These are phyloP conservation scores for Tremella mesenterica DNA, from an alignment of 768 basidiomycete species.

Conservation along the genomic window DNA sequence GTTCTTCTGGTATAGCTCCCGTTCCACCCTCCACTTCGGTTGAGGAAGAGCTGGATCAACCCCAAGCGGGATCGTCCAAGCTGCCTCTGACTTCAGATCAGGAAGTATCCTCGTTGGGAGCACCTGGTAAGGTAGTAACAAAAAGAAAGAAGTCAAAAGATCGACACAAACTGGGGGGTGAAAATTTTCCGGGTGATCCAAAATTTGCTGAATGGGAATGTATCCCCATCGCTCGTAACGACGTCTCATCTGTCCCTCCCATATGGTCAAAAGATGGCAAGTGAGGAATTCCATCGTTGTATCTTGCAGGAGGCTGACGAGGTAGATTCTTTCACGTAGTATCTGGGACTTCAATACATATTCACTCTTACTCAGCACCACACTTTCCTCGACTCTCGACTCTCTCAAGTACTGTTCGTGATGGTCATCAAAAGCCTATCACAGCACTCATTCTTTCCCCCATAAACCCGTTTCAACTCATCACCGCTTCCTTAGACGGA, in stretches of 20 bases:
- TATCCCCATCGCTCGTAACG: conserved; percentile 31
- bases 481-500: conserved; percentile 79
- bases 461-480: conserved; percentile 76
- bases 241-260: conserved; percentile 49
- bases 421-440: conserved; percentile 52
- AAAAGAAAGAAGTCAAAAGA: neutral
- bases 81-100: neutral
- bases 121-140: too few relatives aligned
- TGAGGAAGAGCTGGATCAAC: too few relatives aligned
- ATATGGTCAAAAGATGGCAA: conserved; percentile 82
- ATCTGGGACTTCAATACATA: conserved; percentile 69
- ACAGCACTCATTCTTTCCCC: conserved; percentile 72
- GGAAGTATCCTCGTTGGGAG: too few relatives aligned
- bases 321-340: conserved; percentile 78
- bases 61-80: neutral
- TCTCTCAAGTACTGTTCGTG: conserved; percentile 45
- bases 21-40: too few relatives aligned
- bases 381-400: conserved; percentile 72
- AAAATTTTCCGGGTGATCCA: neutral
- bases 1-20: too few relatives aligned
- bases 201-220: conserved; percentile 19
- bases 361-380: conserved; percentile 73
- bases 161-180: conserved; percentile 2
- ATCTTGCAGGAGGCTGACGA: conserved; percentile 7
- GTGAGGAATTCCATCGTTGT: conserved; percentile 47